These are phyloP conservation scores for Sporothrix pallida DNA, from an alignment of 2,329 filamentous ascomycete genomes.

Conservation along the genomic window DNA sequence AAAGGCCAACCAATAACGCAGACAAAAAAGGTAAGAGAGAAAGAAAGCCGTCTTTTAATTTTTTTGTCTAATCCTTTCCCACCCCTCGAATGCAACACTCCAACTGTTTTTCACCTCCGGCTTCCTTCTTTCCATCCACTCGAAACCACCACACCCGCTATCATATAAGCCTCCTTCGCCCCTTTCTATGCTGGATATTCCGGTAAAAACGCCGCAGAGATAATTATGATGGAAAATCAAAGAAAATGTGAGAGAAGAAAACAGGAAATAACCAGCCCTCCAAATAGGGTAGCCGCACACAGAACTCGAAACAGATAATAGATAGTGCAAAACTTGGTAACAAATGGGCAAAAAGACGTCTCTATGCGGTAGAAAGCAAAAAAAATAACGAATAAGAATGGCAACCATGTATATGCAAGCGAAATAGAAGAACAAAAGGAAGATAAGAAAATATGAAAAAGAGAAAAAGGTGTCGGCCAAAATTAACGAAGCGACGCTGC, in stretches of 20 bases:
- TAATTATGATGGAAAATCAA: slow-evolving; percentile 19
- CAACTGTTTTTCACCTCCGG: background rate
- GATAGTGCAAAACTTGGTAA: background rate
- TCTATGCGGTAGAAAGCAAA: background rate
- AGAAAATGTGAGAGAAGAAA: slow-evolving; percentile 29
- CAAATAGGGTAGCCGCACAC: background rate
- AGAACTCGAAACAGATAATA: slow-evolving; percentile 4
- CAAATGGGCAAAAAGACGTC: background rate
- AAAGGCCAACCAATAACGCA: background rate
- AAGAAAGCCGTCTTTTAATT: background rate
- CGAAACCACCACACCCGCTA: background rate
- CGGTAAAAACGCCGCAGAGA: background rate
- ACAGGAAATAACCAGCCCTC: slow-evolving; percentile 28
- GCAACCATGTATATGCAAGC: slow-evolving; percentile 24
- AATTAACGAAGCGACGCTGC: background rate
- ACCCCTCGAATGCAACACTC: background rate
- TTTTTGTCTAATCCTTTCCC: slow-evolving; percentile 21
- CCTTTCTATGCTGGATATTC: slow-evolving; percentile 26
- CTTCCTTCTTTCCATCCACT: background rate
- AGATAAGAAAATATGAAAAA: background rate
- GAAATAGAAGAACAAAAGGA: background rate
- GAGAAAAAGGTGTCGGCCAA: slow-evolving; percentile 13
- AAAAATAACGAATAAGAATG: background rate
- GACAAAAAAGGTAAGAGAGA: background rate
- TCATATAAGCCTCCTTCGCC: background rate